A percentile compares a stretch with the other conserved stretches of the same genome.
Evolutionary conservation across 2,329 filamentous ascomycete genomes (phyloP).

Genomic region (Juglanconis juglandina): DNA sequence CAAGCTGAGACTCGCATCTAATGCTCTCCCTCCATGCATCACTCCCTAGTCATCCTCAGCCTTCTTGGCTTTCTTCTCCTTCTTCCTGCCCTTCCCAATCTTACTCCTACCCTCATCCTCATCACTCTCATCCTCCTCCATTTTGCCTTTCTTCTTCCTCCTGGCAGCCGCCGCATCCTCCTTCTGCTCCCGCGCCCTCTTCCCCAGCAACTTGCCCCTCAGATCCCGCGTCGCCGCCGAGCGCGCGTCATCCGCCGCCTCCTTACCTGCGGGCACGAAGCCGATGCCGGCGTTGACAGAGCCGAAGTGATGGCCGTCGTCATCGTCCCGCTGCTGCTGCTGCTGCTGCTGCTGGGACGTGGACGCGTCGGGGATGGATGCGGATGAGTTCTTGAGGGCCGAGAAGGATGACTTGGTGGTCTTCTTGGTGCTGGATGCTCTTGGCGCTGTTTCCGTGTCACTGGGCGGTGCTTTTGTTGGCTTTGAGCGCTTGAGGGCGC

Average conservation of each 20-base stretch:
- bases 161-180: constrained; percentile 29
- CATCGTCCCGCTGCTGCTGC: constrained; percentile 15
- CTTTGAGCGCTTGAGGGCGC: constrained; percentile 16
- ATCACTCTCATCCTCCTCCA: constrained; percentile 40
- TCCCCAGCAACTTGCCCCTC: constrained; percentile 29
- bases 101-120: constrained; percentile 29
- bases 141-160: constrained; percentile 32
- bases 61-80: neutral
- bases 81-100: constrained; percentile 22
- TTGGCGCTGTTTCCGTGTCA: neutral
- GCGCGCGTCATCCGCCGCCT: constrained; percentile 21
- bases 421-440: constrained; percentile 2
- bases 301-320: constrained; percentile 24
- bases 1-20: too few species aligned
- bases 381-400: constrained; percentile 14
- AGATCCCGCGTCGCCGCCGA: constrained; percentile 28
- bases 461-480: constrained; percentile 16
- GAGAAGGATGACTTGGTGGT: constrained; percentile 18
- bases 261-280: constrained; percentile 28
- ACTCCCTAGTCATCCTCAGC: neutral
- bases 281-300: constrained; percentile 40
- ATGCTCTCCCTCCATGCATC: neutral
- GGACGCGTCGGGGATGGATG: neutral
- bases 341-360: neutral
- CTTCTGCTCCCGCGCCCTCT: constrained; percentile 13